Evolutionary conservation across 306 rosid species (phyloP).

Genomic region (Betula pendula): DNA sequence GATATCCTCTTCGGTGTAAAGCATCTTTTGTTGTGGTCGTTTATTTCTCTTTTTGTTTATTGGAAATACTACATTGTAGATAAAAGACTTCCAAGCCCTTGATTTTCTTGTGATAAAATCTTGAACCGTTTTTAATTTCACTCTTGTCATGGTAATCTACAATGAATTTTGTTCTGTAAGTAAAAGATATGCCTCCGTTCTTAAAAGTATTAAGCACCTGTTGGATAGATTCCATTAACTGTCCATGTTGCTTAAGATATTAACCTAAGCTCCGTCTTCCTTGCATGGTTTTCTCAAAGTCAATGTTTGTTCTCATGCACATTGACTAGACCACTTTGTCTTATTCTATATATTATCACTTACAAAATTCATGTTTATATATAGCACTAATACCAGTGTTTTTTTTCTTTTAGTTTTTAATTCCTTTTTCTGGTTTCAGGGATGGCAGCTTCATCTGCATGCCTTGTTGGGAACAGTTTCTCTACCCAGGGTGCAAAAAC

Average conservation of each 20-base stretch:
- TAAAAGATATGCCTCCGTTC: not conserved
- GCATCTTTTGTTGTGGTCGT: slow-evolving; percentile 7
- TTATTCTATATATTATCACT: not conserved
- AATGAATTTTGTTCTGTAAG: not conserved
- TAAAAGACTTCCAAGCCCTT: not conserved
- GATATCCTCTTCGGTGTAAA: not conserved
- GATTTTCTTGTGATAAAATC: not conserved
- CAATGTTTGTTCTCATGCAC: slow-evolving; percentile 10
- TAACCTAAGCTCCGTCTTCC: not conserved
- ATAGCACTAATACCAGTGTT: slow-evolving; percentile 7
- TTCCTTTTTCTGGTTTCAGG: slow-evolving; percentile 12
- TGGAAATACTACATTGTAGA: not conserved
- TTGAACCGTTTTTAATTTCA: not conserved
- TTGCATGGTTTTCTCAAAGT: not conserved
- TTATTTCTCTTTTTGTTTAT: not conserved
- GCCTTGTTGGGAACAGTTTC: slow-evolving; percentile 73
- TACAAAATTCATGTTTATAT: not conserved
- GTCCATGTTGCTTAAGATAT: slow-evolving; percentile 3
- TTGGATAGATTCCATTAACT: not conserved
- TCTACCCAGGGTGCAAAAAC: slow-evolving; percentile 47
- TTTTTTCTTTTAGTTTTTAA: not conserved
- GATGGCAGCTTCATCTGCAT: slow-evolving; percentile 85
- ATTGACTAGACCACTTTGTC: not conserved
- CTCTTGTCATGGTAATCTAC: slow-evolving; percentile 3
- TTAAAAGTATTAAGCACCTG: not conserved